Evolutionary conservation across 2,329 filamentous ascomycete genomes (phyloP).

Genomic region (Fusarium duplospermum): DNA sequence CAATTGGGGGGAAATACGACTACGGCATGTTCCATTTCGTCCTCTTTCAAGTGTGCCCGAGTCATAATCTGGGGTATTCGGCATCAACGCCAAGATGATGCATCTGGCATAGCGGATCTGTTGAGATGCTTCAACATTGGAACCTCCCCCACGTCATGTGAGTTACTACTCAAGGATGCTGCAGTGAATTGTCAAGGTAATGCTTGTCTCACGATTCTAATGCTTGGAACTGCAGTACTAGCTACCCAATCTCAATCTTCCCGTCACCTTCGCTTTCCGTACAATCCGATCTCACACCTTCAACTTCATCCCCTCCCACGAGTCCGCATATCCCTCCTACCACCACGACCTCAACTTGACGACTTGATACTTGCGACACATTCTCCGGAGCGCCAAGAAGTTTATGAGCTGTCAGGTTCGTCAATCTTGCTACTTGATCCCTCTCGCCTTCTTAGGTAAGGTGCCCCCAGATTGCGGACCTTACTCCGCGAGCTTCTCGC

Average conservation of each 20-base stretch:
- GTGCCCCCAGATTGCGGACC: background rate
- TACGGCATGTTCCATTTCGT: background rate
- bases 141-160: background rate
- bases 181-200: background rate
- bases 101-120: background rate
- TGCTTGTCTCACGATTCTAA: background rate
- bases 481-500: slow-evolving; percentile 22
- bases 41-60: background rate
- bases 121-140: background rate
- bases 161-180: background rate
- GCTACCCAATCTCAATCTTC: background rate
- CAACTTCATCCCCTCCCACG: background rate
- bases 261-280: no score
- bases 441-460: background rate
- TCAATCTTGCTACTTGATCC: background rate
- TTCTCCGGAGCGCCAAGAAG: background rate
- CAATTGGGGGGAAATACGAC: background rate
- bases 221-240: background rate
- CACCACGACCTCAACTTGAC: background rate
- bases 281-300: background rate
- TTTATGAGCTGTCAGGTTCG: background rate
- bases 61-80: background rate
- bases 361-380: background rate
- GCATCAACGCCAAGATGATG: background rate
- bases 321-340: background rate